These are phyloP conservation scores for Cercospora sojina DNA, from an alignment of 2,329 filamentous ascomycete genomes.

Conservation along the genomic window DNA sequence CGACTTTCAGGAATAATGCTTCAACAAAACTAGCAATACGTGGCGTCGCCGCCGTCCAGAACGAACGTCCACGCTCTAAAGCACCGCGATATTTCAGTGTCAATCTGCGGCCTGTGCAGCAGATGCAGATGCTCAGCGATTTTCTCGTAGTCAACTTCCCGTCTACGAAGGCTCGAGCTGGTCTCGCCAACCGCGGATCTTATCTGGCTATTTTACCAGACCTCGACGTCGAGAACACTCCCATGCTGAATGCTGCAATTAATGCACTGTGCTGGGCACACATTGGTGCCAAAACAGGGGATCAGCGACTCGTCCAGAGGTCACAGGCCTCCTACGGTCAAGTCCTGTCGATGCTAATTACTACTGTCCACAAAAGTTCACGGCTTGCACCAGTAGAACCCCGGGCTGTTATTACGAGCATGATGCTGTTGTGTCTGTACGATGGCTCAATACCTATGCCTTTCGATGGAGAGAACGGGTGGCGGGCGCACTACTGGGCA, in stretches of 20 bases:
- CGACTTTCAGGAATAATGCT: neutral
- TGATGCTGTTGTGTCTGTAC: constrained; percentile 17
- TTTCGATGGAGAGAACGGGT: constrained; percentile 6
- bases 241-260: constrained; percentile 12
- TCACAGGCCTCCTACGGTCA: constrained; percentile 14
- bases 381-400: constrained; percentile 1
- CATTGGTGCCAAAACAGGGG: constrained; percentile 12
- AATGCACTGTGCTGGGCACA: constrained; percentile 17
- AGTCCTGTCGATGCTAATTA: constrained; percentile 11
- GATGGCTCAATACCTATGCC: constrained; percentile 15
- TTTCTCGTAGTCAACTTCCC: constrained; percentile 15
- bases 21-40: neutral
- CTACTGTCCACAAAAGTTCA: neutral
- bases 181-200: constrained; percentile 13
- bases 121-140: constrained; percentile 18
- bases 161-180: constrained; percentile 13
- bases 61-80: neutral
- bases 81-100: constrained; percentile 2
- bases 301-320: constrained; percentile 11
- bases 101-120: constrained; percentile 9
- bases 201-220: constrained; percentile 16
- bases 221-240: constrained; percentile 12
- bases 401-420: constrained; percentile 18
- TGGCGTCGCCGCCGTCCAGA: neutral
- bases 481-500: constrained; percentile 17